A percentile compares a stretch with the other conserved stretches of the same genome.
Evolutionary conservation across 2,329 filamentous ascomycete genomes (phyloP).

Genomic region (Phyllosticta citriasiana): DNA sequence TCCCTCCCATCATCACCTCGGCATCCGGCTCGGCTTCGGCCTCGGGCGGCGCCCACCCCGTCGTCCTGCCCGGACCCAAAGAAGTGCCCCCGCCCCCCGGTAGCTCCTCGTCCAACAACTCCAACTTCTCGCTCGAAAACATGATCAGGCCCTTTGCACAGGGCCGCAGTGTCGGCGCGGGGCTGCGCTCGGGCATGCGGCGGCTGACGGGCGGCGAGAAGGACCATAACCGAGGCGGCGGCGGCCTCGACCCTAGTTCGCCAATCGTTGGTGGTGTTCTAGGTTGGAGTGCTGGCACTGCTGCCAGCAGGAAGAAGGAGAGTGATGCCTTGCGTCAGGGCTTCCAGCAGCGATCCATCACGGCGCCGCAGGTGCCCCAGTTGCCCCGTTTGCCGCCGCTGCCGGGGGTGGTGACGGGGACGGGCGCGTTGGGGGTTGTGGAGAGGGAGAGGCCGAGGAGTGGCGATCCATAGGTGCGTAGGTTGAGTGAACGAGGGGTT

Average conservation of each 20-base stretch:
- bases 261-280: background rate
- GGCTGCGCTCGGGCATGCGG: constrained; percentile 47
- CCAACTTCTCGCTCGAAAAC: constrained; percentile 14
- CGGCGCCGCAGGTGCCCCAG: background rate
- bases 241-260: background rate
- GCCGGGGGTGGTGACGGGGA: background rate
- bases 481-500: too few species aligned
- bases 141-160: constrained; percentile 52
- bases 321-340: background rate
- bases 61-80: background rate
- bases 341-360: background rate
- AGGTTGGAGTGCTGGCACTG: too few species aligned
- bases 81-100: too few species aligned
- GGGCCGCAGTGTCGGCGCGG: constrained; percentile 27
- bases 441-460: too few species aligned
- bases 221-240: background rate
- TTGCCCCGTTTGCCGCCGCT: background rate
- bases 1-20: background rate
- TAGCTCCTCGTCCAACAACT: background rate
- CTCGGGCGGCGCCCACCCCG: background rate
- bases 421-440: background rate
- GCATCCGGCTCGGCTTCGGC: background rate
- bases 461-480: too few species aligned
- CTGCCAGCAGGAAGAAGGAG: background rate
- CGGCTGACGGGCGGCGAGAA: constrained; percentile 44